These are phyloP conservation scores for Yamadazyma conglobata DNA, from an alignment of 1,139 yeast species.

Conservation along the genomic window DNA sequence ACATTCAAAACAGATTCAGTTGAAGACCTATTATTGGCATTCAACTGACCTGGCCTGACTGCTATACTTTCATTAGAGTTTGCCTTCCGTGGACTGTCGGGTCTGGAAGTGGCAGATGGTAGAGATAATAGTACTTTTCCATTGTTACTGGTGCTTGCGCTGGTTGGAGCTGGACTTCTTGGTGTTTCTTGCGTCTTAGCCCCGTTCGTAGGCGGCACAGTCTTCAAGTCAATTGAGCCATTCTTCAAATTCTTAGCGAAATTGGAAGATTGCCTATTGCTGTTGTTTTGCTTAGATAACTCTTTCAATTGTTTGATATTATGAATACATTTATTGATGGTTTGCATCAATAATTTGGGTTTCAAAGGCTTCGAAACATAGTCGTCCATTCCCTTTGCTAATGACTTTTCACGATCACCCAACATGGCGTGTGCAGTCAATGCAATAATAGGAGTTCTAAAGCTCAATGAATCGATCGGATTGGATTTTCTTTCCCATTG, in stretches of 20 bases:
- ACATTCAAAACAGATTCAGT: slow-evolving; percentile 39
- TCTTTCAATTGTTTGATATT: slow-evolving; percentile 58
- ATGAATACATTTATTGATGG: slow-evolving; percentile 80
- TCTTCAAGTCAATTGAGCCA: slow-evolving; percentile 25
- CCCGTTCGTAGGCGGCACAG: slow-evolving; percentile 14
- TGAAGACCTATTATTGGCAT: slow-evolving; percentile 27
- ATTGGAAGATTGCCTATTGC: slow-evolving; percentile 44
- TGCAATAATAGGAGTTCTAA: slow-evolving; percentile 82
- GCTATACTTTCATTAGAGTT: slow-evolving; percentile 25
- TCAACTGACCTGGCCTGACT: slow-evolving; percentile 33
- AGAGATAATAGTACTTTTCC: slow-evolving; percentile 7
- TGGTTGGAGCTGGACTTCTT: slow-evolving; percentile 3
- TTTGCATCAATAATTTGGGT: slow-evolving; percentile 77
- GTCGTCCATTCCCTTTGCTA: slow-evolving; percentile 90
- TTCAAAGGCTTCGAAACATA: slow-evolving; percentile 83
- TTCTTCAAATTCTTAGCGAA: slow-evolving; percentile 47
- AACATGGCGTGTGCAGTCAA: slow-evolving; percentile 90
- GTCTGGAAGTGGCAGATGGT: slow-evolving; percentile 7
- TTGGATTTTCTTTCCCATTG: slow-evolving; percentile 83
- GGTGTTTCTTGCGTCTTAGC: slow-evolving; percentile 5
- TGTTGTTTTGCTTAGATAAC: slow-evolving; percentile 47
- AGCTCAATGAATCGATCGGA: slow-evolving; percentile 62
- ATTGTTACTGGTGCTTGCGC: slow-evolving; percentile 1
- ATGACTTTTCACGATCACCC: slow-evolving; percentile 82
- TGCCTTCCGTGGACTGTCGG: slow-evolving; percentile 20